Conservation (phyloP, 257 asterid species). For the Nicotiana otophora region DNA sequence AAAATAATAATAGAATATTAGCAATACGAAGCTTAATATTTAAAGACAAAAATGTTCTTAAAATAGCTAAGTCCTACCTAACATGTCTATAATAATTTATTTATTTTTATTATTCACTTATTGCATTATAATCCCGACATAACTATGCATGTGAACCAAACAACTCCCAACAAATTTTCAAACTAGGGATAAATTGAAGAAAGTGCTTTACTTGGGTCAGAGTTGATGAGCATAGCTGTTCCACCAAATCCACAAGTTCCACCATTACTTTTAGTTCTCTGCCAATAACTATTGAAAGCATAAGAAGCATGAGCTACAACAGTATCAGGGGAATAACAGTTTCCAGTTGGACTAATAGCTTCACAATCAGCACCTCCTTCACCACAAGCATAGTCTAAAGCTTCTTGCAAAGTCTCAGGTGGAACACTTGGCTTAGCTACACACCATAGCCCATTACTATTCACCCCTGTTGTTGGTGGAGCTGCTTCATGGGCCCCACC, state of each 20-base stretch:
- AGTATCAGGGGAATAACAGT: conserved; percentile 59
- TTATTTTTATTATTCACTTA: background rate
- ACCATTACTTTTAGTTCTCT: conserved; percentile 60
- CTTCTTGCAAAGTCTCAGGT: conserved; percentile 68
- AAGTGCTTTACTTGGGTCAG: conserved; percentile 72
- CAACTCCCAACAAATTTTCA: background rate
- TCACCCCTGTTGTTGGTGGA: conserved; percentile 24
- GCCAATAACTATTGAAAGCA: conserved; percentile 93
- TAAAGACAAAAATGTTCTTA: too few relatives aligned
- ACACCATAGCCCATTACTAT: conserved; percentile 50
- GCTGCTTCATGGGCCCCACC: conserved; percentile 25
- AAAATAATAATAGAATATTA: too few relatives aligned
- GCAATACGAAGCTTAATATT: too few relatives aligned
- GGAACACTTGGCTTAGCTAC: conserved; percentile 97
- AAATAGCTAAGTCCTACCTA: background rate
- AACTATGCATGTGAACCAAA: background rate
- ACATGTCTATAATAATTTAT: background rate
- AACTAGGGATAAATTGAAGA: background rate
- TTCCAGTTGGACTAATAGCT: conserved; percentile 58
- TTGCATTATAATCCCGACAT: background rate
- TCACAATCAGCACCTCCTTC: conserved; percentile 81
- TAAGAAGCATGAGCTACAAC: conserved; percentile 84
- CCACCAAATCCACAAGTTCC: conserved; percentile 90
- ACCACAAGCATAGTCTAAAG: conserved; percentile 84
- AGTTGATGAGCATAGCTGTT: conserved; percentile 76